These are phyloP conservation scores for Russula vinacea DNA, from an alignment of 768 basidiomycete species.

Conservation along the genomic window DNA sequence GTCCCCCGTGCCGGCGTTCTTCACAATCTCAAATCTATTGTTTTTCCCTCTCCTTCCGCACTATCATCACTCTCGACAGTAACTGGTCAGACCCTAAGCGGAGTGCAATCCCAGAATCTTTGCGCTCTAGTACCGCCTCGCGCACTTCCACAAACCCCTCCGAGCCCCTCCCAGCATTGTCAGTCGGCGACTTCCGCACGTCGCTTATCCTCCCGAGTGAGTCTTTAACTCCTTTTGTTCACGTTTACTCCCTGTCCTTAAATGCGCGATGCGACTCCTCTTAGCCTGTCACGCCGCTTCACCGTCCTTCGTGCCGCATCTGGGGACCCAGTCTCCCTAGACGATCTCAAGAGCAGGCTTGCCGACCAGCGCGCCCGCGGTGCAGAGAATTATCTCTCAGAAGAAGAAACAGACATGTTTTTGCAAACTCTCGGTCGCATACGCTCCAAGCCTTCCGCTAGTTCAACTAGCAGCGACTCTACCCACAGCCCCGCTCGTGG, in stretches of 20 bases:
- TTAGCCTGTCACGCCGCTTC: constrained; percentile 77
- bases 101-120: no score
- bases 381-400: constrained; percentile 59
- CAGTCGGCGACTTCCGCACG: constrained; percentile 83
- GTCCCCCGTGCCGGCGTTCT: constrained; percentile 22
- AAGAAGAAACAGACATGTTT: constrained; percentile 84
- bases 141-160: constrained; percentile 33
- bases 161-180: constrained; percentile 42
- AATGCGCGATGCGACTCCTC: constrained; percentile 10
- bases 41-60: constrained; percentile 22
- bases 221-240: constrained; percentile 36
- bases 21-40: constrained; percentile 25
- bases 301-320: constrained; percentile 69
- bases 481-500: constrained; percentile 11
- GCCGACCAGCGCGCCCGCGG: constrained; percentile 76
- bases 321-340: constrained; percentile 62
- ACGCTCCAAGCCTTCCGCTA: constrained; percentile 38
- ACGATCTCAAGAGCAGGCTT: constrained; percentile 61
- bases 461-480: constrained; percentile 31
- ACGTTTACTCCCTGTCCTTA: neutral
- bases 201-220: constrained; percentile 85
- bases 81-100: constrained; percentile 68
- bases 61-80: constrained; percentile 41
- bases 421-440: constrained; percentile 63
- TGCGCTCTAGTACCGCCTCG: no score